Base-by-base conservation (phyloP, 2,329 filamentous ascomycete genomes). In the Penicillium freii region DNA sequence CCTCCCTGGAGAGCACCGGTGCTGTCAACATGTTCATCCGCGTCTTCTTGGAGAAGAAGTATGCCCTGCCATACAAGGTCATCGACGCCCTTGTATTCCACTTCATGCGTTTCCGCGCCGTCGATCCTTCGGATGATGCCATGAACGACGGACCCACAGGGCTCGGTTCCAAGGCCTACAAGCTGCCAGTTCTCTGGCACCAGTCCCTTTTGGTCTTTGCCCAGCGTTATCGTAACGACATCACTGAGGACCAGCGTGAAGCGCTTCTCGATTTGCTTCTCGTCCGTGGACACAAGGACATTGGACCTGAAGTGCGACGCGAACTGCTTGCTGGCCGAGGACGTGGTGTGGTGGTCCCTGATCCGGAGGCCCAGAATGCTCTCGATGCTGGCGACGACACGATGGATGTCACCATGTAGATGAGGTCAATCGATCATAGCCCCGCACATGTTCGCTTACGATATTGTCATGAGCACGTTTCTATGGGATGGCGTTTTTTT, bases 21-120 rank as follows among this genome's bases (percentile, higher is more conserved):
- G 89, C 92, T 4, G 94, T 92, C 60, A 97, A 97, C 76, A 89
- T 96, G 66, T 95, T 99, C 76, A 96, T 99, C 77, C 91, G 91
- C 71, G 87, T 91, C 0, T 83, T 99, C 38, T 80, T 99, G 4
- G 93, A 97, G 76, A 99, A 99, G 83, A 95, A 95, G 72, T 97
- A 99, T 67, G 94, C 94, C 0, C 81, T 99, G 11, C 94, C 93
- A 0, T 97, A 90, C 78, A 93, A 96, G 75, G 93, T 96, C 53
- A 87, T 99, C 49, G 94, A 99, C 68, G 88, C 92, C 2, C 80
- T 97, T 1, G 94, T 99, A 10, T 97, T 97, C 79, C 93, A 99
- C 75, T 99, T 99, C 75, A 75, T 97, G 61, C 88, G 94, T 17
- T 97, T 96, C 80, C 84, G 90, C 34, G 89, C 84, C 52, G 82